Conservation (phyloP, 805 yeast genomes). For the Candida xyloterini region DNA sequence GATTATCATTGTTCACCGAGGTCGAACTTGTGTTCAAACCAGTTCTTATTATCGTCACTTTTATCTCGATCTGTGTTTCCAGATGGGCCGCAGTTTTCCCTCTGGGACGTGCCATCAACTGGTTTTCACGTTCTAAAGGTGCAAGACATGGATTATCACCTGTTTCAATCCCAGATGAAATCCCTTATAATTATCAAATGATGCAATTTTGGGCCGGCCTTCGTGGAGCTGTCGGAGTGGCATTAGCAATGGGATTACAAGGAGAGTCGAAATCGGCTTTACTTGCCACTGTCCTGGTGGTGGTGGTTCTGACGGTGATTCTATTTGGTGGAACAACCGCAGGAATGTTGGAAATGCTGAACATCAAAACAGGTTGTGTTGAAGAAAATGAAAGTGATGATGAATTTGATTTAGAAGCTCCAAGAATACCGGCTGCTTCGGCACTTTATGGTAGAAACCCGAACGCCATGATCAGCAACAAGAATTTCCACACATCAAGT, state of each 20-base stretch:
- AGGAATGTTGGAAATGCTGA: slow-evolving; percentile 92
- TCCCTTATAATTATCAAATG: slow-evolving; percentile 93
- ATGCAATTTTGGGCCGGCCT: slow-evolving; percentile 99
- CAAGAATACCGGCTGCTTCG: slow-evolving; percentile 30
- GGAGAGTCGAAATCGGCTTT: slow-evolving; percentile 89
- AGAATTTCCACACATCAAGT: slow-evolving; percentile 19
- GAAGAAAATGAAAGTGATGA: slow-evolving; percentile 86
- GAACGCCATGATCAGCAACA: slow-evolving; percentile 16
- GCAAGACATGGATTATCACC: slow-evolving; percentile 44
- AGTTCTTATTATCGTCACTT: slow-evolving; percentile 82
- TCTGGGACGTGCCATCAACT: slow-evolving; percentile 76
- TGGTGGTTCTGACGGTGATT: slow-evolving; percentile 93
- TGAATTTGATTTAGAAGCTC: slow-evolving; percentile 89
- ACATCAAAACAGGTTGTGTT: slow-evolving; percentile 87
- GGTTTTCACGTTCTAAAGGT: slow-evolving; percentile 62
- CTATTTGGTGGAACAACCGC: slow-evolving; percentile 98
- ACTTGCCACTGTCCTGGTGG: slow-evolving; percentile 92
- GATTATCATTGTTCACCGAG: slow-evolving; percentile 91
- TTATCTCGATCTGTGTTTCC: slow-evolving; percentile 86
- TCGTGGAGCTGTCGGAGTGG: slow-evolving; percentile 99
- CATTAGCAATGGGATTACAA: slow-evolving; percentile 94
- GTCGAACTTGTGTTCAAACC: slow-evolving; percentile 96
- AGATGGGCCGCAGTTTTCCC: slow-evolving; percentile 99
- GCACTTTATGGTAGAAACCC: slow-evolving; percentile 11
- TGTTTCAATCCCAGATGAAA: slow-evolving; percentile 65